Evolutionary conservation across 2,329 filamentous ascomycete species (phyloP), one percentile per base, ranked within the genome.

Genomic region (Cladophialophora psammophila): DNA sequence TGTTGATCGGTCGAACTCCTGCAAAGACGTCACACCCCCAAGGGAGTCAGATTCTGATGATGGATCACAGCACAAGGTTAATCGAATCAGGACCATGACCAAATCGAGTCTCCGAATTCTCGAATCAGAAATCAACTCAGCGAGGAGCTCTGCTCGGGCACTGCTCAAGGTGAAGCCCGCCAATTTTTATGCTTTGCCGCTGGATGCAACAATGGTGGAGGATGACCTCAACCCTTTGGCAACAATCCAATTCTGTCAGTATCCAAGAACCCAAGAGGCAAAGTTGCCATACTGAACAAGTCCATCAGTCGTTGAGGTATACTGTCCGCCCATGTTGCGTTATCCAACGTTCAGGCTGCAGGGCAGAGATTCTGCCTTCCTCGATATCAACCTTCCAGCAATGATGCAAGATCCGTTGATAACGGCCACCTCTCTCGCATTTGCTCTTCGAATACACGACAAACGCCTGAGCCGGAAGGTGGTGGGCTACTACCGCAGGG

Each of bases 331-430:
- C n/a, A 61, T 61, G 59, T 18, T 61, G 48, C 59, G 59, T 35
- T 31, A 53, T 20, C 55, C 59, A 40, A 53, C 42, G 1, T 61
- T 53, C 18, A 61, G 59, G 13, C 35, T 61, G 13, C 12, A 40
- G 18, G 36, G 42, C 34, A 52, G 59, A 54, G 59, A 61, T 36
- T 36, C 45, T 12, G 7, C 13, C 31, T 61, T 61, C 9, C 32
- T 61, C n/a, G 13, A 50, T 18, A 10, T 31, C 20, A 52, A 61
- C 32, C 59, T 61, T 32, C 42, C 58, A 13, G 26, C n/a, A 12
- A 61, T 61, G 31, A 61, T 61, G 58, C 58, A 61, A 40, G 58
- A 61, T 13, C 58, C 58, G 8, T 45, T 61, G 32, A n/a, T 61
- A 18, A 61, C 58, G 31, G 45, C 58, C 6, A 36, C 18, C 32